Evolutionary conservation across 176 grass and related monocot species (phyloP), one percentile per base, ranked within the genome.

Genomic region (Saccharum officinarum): DNA sequence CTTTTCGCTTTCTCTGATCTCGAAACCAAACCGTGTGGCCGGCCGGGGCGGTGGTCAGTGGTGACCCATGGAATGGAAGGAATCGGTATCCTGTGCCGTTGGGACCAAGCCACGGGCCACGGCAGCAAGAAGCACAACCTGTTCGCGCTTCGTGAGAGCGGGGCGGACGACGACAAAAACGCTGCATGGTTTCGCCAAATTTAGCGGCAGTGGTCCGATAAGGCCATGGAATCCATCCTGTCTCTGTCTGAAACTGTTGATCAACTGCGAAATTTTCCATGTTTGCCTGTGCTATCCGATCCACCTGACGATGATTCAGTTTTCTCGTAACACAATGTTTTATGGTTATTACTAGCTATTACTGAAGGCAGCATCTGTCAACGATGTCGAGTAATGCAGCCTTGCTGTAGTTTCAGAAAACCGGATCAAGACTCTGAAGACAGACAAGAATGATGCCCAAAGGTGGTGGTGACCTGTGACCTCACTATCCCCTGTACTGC

Each of bases 1-100:
- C 80, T 91, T 87, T 87, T 64, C 40, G 16, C 85, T 84, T 87
- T 84, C 85, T 71, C 76, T 16, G 18, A 87, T 87, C 81, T 87
- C 85, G 76, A 91, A 91, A 74, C 85, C 75, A 15, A 31, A 31
- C 25, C 12, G 12, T 83, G 84, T 60, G 61, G 68, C 46, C 67
- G 28, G 62, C 28, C 25, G 62, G 59, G 59, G 45, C 61, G 61
- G 61, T 26, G 60, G 22, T 22, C 1, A 10, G 20, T 10, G n/a
- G 20, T 46, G 18, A 10, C 31, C 79, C 73, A 70, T 91, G 69
- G 80, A 80, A 64, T 42, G 50, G 75, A 50, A 80, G 75, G 80
- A 62, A 80, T 75, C 71, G 0, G n/a, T 67, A 57, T 55, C 42
- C 20, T 33, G 17, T 18, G 23, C 4, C 62, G 62, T 65, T 16